A percentile compares a stretch with the other conserved stretches of the same genome.
Evolutionary conservation across 129 eudicot species (phyloP).

Genomic region (Daucus carota): DH1_v3.0 NC_030383.2:1925501-1926000

Average conservation of each 20-base stretch:
- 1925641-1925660: constrained; percentile 58
- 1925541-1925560: constrained; percentile 61
- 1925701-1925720: constrained; percentile 67
- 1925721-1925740: constrained; percentile 67
- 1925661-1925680: constrained; percentile 76
- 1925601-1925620: constrained; percentile 55
- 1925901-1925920: constrained; percentile 32
- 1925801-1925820: constrained; percentile 60
- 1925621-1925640: constrained; percentile 59
- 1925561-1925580: constrained; percentile 34
- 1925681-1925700: constrained; percentile 64
- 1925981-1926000: constrained; percentile 47
- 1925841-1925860: background rate
- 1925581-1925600: constrained; percentile 64
- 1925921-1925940: constrained; percentile 47
- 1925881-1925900: constrained; percentile 11
- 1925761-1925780: constrained; percentile 61
- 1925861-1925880: constrained; percentile 4
- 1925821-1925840: constrained; percentile 4
- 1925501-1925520: constrained; percentile 61
- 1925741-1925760: constrained; percentile 56
- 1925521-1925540: constrained; percentile 43
- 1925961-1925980: constrained; percentile 63
- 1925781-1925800: constrained; percentile 77
- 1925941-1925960: constrained; percentile 57